Conservation (phyloP, 495 filamentous ascomycete species). For the Penicillium pancosmium region DNA sequence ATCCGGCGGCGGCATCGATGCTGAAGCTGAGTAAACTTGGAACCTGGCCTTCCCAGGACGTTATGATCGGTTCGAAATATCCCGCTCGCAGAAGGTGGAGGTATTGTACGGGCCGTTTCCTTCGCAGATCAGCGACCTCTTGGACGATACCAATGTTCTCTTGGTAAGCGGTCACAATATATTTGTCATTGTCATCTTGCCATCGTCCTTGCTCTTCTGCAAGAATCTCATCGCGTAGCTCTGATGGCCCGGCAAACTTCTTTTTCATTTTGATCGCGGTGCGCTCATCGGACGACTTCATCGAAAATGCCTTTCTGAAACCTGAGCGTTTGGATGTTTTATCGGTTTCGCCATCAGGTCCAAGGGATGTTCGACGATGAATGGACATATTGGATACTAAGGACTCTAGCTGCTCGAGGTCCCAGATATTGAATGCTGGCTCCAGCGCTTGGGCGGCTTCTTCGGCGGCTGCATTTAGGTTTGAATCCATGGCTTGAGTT, state of each 20-base stretch:
- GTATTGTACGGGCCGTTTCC: conserved; percentile 42
- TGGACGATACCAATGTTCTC: conserved; percentile 43
- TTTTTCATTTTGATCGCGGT: conserved; percentile 24
- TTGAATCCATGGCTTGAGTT: conserved; percentile 31
- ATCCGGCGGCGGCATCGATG: conserved; percentile 46
- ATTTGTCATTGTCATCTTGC: conserved; percentile 39
- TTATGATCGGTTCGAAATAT: conserved; percentile 53
- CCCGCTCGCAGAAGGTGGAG: conserved; percentile 50
- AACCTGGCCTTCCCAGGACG: conserved; percentile 40
- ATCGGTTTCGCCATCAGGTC: conserved; percentile 7
- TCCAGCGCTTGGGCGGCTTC: conserved; percentile 37
- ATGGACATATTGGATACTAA: conserved; percentile 28
- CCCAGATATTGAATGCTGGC: conserved; percentile 45
- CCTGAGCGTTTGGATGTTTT: conserved; percentile 35
- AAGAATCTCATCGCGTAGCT: conserved; percentile 39
- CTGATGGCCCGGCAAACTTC: conserved; percentile 1
- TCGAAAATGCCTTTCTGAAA: conserved; percentile 39
- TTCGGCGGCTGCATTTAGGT: conserved; percentile 42
- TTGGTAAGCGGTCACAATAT: conserved; percentile 44
- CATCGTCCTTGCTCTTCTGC: conserved; percentile 46
- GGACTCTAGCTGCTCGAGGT: conserved; percentile 19
- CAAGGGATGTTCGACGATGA: conserved; percentile 8
- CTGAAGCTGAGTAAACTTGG: conserved; percentile 50
- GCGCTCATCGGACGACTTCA: conserved; percentile 42
- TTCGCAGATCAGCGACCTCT: conserved; percentile 43